Evolutionary conservation across 169 alveolate genomes (phyloP), one percentile per base, ranked within the genome.

Genomic region (Fabrea salina): DNA sequence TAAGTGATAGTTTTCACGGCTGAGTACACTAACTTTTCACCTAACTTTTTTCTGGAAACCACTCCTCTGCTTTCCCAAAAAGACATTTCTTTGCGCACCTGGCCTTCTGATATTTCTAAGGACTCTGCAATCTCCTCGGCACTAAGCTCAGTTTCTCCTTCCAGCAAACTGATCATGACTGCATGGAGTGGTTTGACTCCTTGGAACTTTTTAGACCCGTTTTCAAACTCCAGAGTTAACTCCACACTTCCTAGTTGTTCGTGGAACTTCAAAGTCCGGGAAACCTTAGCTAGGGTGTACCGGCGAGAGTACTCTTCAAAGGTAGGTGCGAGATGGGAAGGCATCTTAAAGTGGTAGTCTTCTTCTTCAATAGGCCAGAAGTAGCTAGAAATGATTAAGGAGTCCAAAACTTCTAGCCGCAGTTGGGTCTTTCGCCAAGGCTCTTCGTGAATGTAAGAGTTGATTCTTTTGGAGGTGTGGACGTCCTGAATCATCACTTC

Each of bases 11-110:
- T 16, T 37, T 61, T 61, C 11, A 35, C 44, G 39, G 78, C 78
- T 1, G 16, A 7, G 44, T 67, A 67, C 39, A 41, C 39, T 22
- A 40, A 67, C 13, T 43, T 59, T n/a, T 67, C 78, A 19, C 41
- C 78, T 22, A 30, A 41, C 58, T 76, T 82, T 4, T 0, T 30
- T 47, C 84, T 83, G 43, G 54, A 79, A 37, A 89, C 32, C 5
- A 89, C 94, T 25, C 94, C 94, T 74, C 85, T 83, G 41, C 82
- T 80, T 25, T 83, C 81, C 94, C 94, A 89, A 51, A 86, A 89
- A 40, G 89, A 79, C 22, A 89, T 75, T 40, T 88, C 82, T 70
- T 88, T 86, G 70, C 84, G 83, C 16, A 89, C 79, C 40, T 82
- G 61, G 37, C 76, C 78, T 0, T 74, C 35, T 13, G 83, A 70